phyloP scores from a whole-genome alignment of 148 eudicot species.

The Arctostaphylos glauca region DNA sequence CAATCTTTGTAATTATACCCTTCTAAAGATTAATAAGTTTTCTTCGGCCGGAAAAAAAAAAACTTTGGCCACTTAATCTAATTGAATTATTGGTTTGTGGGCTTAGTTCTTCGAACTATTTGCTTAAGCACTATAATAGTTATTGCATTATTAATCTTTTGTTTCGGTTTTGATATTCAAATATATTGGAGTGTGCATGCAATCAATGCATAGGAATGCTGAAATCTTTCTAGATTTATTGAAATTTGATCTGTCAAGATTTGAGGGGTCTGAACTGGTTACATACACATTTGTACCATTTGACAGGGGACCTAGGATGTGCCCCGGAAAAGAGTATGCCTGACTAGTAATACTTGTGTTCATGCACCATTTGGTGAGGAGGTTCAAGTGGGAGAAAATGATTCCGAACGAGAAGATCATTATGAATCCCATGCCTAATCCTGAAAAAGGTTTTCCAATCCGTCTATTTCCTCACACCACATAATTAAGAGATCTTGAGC shows the following conservation, averaged over 20 bases:
- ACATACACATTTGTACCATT: neutral
- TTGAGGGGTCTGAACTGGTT: neutral
- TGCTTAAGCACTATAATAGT: neutral
- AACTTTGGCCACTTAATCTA: too few relatives aligned
- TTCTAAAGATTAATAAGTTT: too few relatives aligned
- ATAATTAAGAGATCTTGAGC: neutral
- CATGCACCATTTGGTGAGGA: conserved; percentile 32
- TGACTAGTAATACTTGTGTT: conserved; percentile 26
- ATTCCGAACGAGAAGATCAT: conserved; percentile 32
- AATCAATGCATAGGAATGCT: neutral
- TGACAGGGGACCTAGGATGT: neutral
- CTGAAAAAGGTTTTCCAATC: conserved; percentile 33
- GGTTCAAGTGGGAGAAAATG: conserved; percentile 29
- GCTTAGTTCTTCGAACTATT: too few relatives aligned
- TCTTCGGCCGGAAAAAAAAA: too few relatives aligned
- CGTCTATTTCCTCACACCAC: conserved; percentile 21
- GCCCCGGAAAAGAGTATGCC: neutral
- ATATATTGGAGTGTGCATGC: neutral
- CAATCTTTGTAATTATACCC: too few relatives aligned
- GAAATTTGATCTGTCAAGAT: neutral
- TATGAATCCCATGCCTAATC: conserved; percentile 32
- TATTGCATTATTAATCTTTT: neutral
- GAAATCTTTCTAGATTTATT: neutral
- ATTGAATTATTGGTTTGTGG: too few relatives aligned
- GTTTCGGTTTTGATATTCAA: neutral